Percentiles rank a stretch among this genome's conserved stretches.
These are phyloP conservation scores for Stachybotrys elegans DNA, from an alignment of 2,329 filamentous ascomycete species.

Conservation along the genomic window DNA sequence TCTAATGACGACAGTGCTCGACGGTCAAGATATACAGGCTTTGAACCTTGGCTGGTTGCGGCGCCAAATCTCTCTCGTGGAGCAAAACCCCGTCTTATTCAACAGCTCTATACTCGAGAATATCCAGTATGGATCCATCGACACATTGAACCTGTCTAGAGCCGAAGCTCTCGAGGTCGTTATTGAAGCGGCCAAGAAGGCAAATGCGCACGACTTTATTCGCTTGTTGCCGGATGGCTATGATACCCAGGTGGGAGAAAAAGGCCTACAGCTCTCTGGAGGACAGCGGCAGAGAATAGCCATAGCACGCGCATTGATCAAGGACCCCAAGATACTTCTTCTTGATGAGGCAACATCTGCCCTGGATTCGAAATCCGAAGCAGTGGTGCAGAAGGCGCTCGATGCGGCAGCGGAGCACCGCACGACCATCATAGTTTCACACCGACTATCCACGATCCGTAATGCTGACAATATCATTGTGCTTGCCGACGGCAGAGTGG, in stretches of 20 bases:
- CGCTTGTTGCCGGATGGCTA: conserved; percentile 35
- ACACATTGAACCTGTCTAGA: conserved; percentile 25
- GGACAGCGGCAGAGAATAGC: conserved; percentile 62
- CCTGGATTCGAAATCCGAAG: conserved; percentile 28
- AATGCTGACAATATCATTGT: conserved; percentile 58
- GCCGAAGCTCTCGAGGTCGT: conserved; percentile 37
- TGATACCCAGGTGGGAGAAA: conserved; percentile 55
- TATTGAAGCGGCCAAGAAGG: conserved; percentile 36
- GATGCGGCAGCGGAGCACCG: conserved; percentile 44
- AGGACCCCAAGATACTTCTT: conserved; percentile 47
- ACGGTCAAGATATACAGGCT: background rate
- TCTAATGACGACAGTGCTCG: background rate
- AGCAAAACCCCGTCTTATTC: conserved; percentile 33
- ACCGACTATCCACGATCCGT: conserved; percentile 47
- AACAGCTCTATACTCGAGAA: conserved; percentile 45
- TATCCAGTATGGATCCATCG: conserved; percentile 41
- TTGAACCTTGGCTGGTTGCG: background rate
- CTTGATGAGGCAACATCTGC: conserved; percentile 63
- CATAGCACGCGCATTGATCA: conserved; percentile 44
- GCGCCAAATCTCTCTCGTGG: background rate
- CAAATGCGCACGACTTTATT: conserved; percentile 47
- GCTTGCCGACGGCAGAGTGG: conserved; percentile 44
- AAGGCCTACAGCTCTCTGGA: conserved; percentile 58
- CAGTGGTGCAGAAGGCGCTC: conserved; percentile 46
- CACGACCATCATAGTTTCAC: conserved; percentile 58